phyloP scores from a whole-genome alignment of 2,329 filamentous ascomycete genomes.

The Sclerotiophoma versabilis region DNA sequence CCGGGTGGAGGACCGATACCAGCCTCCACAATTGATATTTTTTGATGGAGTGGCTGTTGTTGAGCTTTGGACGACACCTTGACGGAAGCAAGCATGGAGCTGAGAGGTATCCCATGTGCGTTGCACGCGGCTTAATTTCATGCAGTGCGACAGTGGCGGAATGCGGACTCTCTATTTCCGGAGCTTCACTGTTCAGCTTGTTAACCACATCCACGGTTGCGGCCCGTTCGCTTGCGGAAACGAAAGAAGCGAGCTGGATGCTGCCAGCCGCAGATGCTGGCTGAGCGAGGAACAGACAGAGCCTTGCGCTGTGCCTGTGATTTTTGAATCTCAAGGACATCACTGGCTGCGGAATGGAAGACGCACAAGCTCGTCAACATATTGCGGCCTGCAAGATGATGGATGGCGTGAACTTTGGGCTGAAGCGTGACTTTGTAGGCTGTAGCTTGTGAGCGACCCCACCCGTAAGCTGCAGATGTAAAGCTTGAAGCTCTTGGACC shows the following conservation, averaged over 20 bases:
- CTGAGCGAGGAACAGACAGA: too few relatives aligned
- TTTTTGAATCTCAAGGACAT: neutral
- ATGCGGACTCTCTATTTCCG: constrained; percentile 2
- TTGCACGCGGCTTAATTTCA: constrained; percentile 7
- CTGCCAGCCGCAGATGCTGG: neutral
- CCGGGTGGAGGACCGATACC: constrained; percentile 1
- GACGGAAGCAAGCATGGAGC: neutral
- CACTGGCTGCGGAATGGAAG: neutral
- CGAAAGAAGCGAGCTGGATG: neutral
- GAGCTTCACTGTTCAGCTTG: neutral
- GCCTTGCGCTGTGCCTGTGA: neutral
- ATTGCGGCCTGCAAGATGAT: constrained; percentile 7
- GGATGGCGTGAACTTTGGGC: constrained; percentile 2
- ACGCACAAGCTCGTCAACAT: neutral
- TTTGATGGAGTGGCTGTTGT: neutral
- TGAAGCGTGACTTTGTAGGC: constrained; percentile 1
- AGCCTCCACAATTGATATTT: neutral
- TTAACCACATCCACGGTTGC: neutral
- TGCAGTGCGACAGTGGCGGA: neutral
- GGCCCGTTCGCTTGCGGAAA: constrained; percentile 1
- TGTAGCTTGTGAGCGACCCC: constrained; percentile 22
- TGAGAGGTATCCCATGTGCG: constrained; percentile 8
- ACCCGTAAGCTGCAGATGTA: constrained; percentile 18
- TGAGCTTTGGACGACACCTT: neutral
- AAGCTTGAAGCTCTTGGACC: constrained; percentile 8